Percentiles rank a stretch among this genome's conserved stretches.
Conservation (phyloP, 179 eudicot genomes). For the Silene noctiflora region DNA sequence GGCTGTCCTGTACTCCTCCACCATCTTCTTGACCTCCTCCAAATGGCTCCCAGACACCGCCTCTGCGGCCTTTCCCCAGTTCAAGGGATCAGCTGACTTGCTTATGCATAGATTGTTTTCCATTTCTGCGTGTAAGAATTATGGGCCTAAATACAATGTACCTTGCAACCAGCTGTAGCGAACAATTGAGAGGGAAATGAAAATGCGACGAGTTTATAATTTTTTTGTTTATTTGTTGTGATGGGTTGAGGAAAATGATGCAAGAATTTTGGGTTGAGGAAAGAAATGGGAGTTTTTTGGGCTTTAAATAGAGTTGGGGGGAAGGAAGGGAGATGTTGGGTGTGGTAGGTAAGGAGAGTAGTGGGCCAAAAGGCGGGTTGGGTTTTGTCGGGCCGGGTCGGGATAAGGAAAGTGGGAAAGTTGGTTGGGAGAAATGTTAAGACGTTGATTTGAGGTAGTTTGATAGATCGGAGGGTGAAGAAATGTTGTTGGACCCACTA, state of each 20-base stretch:
- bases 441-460: constrained; percentile 13
- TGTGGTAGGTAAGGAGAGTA: constrained; percentile 41
- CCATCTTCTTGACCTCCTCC: constrained; percentile 72
- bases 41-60: constrained; percentile 55
- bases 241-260: too few species aligned
- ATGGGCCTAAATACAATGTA: too few species aligned
- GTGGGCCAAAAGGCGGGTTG: constrained; percentile 28
- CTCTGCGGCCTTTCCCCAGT: constrained; percentile 62
- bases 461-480: constrained; percentile 17
- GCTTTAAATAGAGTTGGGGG: constrained; percentile 15
- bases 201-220: not conserved
- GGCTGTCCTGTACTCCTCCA: constrained; percentile 52
- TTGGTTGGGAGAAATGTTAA: constrained; percentile 22
- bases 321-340: constrained; percentile 14
- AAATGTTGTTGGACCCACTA: constrained; percentile 16
- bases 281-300: not conserved
- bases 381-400: not conserved
- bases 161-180: too few species aligned
- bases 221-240: not conserved
- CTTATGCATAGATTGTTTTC: constrained; percentile 7
- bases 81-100: constrained; percentile 28
- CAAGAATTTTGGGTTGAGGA: not conserved
- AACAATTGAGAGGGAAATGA: too few species aligned
- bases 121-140: not conserved
- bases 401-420: not conserved